Evolutionary conservation across 1,284 basidiomycete genomes (phyloP), one percentile per base, ranked within the genome.

Genomic region (Ceratobasidium theobromae): DNA sequence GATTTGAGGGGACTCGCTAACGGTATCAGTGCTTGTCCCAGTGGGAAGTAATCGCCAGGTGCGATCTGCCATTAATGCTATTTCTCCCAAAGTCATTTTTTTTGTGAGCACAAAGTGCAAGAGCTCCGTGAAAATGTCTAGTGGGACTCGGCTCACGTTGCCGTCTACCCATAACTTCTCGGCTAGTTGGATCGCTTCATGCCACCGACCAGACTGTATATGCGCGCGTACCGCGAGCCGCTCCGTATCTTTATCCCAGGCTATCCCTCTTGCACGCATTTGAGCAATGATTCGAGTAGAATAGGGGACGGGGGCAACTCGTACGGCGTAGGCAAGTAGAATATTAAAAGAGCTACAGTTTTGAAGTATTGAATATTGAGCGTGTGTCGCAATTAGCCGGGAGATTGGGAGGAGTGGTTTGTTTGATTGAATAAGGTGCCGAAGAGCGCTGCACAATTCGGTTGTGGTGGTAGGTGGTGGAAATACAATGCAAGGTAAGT

Each of bases 71-170:
- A 52, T 52, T 16, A 33, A 16, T n/a, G 35, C 32, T 1, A 32
- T 35, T 2, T 64, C 48, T 18, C 28, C 35, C 27, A 23, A 25
- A 28, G 35, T 41, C 2, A 25, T 23, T 23, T 21, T 52, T n/a
- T 28, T 33, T 23, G 58, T 52, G 45, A 64, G 45, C 35, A 25
- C 38, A 28, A 64, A 43, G n/a, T 64, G 58, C 58, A 64, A 38
- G 18, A 64, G 58, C 58, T 64, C 58, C n/a, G 33, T 43, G 25
- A 64, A 64, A 14, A 64, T 48, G 16, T 64, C 58, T 6, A 64
- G 38, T 1, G 58, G 58, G 11, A 25, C 25, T 23, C 43, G 45
- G 33, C 57, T 60, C n/a, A 28, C 28, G 12, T 27, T 35, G 28
- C 21, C 18, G 23, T 35, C n/a, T 1, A 52, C 14, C 58, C 58